A percentile compares a stretch with the other conserved stretches of the same genome.
Evolutionary conservation across 129 eudicot species (phyloP).

Genomic region (Gnaphalium uliginosum): DNA sequence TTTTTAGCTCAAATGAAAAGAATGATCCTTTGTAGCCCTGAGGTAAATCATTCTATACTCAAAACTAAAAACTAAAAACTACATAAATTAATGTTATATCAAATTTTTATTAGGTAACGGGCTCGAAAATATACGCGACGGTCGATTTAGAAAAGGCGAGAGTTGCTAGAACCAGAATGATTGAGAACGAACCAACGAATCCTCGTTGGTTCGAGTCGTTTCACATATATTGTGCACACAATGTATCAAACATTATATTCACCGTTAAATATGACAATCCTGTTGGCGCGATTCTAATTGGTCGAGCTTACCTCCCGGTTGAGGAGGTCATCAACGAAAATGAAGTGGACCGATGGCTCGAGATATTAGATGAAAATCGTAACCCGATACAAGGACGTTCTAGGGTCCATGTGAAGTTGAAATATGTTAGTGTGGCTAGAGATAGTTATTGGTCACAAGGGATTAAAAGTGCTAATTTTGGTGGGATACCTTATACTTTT

Average conservation of each 20-base stretch:
- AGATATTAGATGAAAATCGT: conserved; percentile 54
- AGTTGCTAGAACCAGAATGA: conserved; percentile 63
- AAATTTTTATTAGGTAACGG: conserved; percentile 43
- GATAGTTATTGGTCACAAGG: conserved; percentile 90
- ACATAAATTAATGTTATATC: not conserved
- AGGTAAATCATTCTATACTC: conserved; percentile 34
- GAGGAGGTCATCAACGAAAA: conserved; percentile 52
- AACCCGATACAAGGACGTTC: conserved; percentile 57
- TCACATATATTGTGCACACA: conserved; percentile 77
- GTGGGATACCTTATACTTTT: conserved; percentile 68
- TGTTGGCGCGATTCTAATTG: conserved; percentile 73
- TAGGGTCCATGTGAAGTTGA: conserved; percentile 67
- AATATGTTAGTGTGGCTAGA: conserved; percentile 42
- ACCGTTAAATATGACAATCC: conserved; percentile 73
- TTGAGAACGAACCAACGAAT: conserved; percentile 49
- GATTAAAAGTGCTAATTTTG: conserved; percentile 42
- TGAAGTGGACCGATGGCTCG: conserved; percentile 58
- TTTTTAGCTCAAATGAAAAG: conserved; percentile 51
- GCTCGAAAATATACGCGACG: conserved; percentile 68
- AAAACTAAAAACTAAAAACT: not conserved
- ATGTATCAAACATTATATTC: conserved; percentile 58
- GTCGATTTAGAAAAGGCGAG: conserved; percentile 78
- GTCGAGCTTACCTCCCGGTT: conserved; percentile 82
- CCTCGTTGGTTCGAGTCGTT: conserved; percentile 80
- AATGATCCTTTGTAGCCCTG: conserved; percentile 52